Evolutionary conservation across 129 eudicot genomes (phyloP), one percentile per base, ranked within the genome.

Genomic region (Chrysanthemum makinoi): DNA sequence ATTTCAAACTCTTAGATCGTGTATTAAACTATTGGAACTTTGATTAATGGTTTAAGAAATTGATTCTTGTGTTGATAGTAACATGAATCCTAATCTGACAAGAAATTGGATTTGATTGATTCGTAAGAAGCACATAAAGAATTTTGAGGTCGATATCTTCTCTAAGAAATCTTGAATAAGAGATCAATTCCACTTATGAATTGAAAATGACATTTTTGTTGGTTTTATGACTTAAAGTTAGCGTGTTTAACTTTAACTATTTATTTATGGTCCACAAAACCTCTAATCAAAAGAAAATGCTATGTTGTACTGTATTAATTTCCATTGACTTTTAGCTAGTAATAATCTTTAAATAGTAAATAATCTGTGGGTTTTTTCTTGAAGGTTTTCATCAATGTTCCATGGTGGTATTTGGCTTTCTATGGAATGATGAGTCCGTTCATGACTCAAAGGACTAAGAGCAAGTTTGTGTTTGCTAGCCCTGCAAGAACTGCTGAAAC

Each of bases 391-490:
- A 85, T 93, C 83, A 93, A 93, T 79, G 96, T 89, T 39, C 96
- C 98, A 8, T 93, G 98, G 98, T 93, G 98, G 98, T 89, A 93
- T 75, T 77, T 93, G 79, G 96, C 98, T 33, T 89, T 86, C 73
- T 86, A 87, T 24, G 74, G 88, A 17, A 85, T 93, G 95, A 87
- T 89, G 80, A 81, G 87, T 55, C 94, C 98, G 0, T 87, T 93
- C 88, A 76, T 93, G 79, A 86, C 98, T 48, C 98, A 82, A 66
- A 86, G 98, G 67, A 92, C 95, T 65, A 92, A 85, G 75, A 92
- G 98, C 98, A 92, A 93, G 81, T 93, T 93, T 61, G 95, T 93
- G 33, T 93, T 93, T 62, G 86, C 98, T 26, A 84, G 98, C 82
- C 96, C 98, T 10, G 80, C 98, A 43, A 87, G 66, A 75, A 86